Conservation (phyloP, 805 yeast species). For the Tetrapisispora pingtungensis region DNA sequence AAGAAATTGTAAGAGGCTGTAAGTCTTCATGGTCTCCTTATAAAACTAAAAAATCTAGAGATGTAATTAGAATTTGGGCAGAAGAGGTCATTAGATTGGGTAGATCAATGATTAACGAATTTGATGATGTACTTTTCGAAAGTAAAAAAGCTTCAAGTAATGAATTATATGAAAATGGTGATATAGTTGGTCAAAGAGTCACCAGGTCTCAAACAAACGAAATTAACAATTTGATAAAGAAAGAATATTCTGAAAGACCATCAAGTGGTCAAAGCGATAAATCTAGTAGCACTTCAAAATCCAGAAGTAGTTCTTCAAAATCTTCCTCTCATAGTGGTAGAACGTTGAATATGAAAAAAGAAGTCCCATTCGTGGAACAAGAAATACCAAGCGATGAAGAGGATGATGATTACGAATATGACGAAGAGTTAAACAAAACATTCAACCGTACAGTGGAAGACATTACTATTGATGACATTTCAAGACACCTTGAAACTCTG, state of each 20-base stretch:
- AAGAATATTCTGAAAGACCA: constrained; percentile 2
- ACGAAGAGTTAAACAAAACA: constrained; percentile 29
- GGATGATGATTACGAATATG: constrained; percentile 29
- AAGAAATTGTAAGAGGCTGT: constrained; percentile 60
- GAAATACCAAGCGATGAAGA: constrained; percentile 27
- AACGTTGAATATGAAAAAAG: constrained; percentile 7
- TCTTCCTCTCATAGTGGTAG: constrained; percentile 4
- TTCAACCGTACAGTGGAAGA: constrained; percentile 32
- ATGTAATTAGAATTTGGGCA: constrained; percentile 49
- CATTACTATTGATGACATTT: constrained; percentile 31
- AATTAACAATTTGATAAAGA: constrained; percentile 1
- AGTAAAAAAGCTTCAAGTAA: not conserved
- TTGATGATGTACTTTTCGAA: constrained; percentile 21
- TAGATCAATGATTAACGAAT: constrained; percentile 48
- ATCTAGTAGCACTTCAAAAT: not conserved
- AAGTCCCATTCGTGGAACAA: constrained; percentile 24
- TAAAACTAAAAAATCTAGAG: constrained; percentile 40
- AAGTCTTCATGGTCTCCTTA: constrained; percentile 54
- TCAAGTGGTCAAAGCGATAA: not conserved
- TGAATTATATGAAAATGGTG: not conserved
- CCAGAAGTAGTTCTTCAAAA: not conserved
- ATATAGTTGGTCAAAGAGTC: constrained; percentile 14
- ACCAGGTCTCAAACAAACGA: constrained; percentile 16
- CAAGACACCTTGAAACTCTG: constrained; percentile 29
- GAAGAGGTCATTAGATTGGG: constrained; percentile 55